Percentiles rank a stretch among this genome's conserved stretches.
phyloP scores from a whole-genome alignment of 495 filamentous ascomycete species.

The Neurospora sp. region DNA sequence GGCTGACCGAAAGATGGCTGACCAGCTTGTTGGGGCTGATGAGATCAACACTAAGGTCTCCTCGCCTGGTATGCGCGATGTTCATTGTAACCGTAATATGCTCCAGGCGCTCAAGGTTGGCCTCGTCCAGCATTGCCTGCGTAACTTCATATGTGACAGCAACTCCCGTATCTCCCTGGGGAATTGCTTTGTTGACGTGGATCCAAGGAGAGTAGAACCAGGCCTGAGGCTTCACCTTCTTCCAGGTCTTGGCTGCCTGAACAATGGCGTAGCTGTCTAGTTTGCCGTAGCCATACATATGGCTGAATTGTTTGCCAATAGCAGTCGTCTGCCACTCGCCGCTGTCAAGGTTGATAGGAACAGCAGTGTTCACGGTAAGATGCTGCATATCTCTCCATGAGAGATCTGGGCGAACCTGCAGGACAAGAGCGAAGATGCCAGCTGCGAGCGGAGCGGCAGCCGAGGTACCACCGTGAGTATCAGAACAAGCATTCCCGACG shows the following conservation, averaged over 20 bases:
- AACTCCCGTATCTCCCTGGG: slow-evolving; percentile 75
- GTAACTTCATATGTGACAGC: slow-evolving; percentile 71
- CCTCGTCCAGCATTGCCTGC: slow-evolving; percentile 58
- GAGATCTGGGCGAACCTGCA: slow-evolving; percentile 76
- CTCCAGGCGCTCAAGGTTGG: slow-evolving; percentile 78
- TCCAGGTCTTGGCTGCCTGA: slow-evolving; percentile 74
- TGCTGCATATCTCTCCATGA: slow-evolving; percentile 95
- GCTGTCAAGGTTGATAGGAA: slow-evolving; percentile 64
- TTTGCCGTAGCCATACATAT: slow-evolving; percentile 93
- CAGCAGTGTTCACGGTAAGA: slow-evolving; percentile 71
- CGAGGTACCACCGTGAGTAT: slow-evolving; percentile 84
- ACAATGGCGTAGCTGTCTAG: slow-evolving; percentile 80
- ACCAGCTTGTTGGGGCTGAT: slow-evolving; percentile 73
- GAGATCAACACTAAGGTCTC: slow-evolving; percentile 87
- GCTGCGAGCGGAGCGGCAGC: slow-evolving; percentile 88
- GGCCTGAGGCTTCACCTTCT: slow-evolving; percentile 89
- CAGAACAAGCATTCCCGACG: slow-evolving; percentile 77
- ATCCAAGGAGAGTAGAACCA: slow-evolving; percentile 94
- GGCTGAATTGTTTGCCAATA: slow-evolving; percentile 79
- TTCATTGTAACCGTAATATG: slow-evolving; percentile 99
- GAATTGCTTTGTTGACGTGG: slow-evolving; percentile 75
- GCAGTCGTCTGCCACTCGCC: slow-evolving; percentile 69
- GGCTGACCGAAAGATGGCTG: slow-evolving; percentile 70
- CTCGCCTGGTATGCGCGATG: slow-evolving; percentile 70
- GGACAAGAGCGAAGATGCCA: slow-evolving; percentile 84